Evolutionary conservation across 805 yeast species (phyloP).

Genomic region (Dipodascus albidus): DNA sequence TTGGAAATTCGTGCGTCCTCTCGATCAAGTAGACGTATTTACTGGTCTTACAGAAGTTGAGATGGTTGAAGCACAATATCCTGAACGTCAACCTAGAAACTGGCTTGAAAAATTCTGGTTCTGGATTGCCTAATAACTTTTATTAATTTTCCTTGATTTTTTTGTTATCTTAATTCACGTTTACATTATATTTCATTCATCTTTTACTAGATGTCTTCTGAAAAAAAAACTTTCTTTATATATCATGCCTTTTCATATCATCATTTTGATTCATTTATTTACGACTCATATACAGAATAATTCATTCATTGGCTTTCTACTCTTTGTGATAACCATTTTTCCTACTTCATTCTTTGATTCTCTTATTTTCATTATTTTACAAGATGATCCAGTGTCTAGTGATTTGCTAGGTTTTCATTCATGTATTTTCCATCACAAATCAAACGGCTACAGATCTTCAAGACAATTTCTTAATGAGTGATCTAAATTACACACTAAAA

Average conservation of each 20-base stretch:
- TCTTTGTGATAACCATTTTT: not conserved
- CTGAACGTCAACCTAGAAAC: conserved; percentile 25
- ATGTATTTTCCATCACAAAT: no score
- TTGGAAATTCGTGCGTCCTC: conserved; percentile 37
- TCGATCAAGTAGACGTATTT: conserved; percentile 47
- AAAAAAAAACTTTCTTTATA: no score
- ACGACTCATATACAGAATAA: not conserved
- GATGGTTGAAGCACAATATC: conserved; percentile 42
- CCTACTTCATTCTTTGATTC: not conserved
- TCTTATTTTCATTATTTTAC: not conserved
- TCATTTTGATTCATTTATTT: conserved; percentile 9
- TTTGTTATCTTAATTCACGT: not conserved
- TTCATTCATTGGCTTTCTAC: not conserved
- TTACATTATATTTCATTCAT: not conserved
- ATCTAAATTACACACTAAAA: no score
- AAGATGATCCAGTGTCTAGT: no score
- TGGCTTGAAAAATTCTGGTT: conserved; percentile 34
- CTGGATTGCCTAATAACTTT: conserved; percentile 32
- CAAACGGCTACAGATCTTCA: no score
- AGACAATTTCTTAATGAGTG: no score
- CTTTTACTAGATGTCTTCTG: no score
- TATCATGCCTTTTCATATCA: not conserved
- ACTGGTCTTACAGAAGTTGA: conserved; percentile 42
- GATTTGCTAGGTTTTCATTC: no score
- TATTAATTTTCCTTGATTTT: not conserved